These are phyloP conservation scores for Astrephomene gubernaculifera DNA, from an alignment of 139 green algal genomes.

Conservation along the genomic window DNA sequence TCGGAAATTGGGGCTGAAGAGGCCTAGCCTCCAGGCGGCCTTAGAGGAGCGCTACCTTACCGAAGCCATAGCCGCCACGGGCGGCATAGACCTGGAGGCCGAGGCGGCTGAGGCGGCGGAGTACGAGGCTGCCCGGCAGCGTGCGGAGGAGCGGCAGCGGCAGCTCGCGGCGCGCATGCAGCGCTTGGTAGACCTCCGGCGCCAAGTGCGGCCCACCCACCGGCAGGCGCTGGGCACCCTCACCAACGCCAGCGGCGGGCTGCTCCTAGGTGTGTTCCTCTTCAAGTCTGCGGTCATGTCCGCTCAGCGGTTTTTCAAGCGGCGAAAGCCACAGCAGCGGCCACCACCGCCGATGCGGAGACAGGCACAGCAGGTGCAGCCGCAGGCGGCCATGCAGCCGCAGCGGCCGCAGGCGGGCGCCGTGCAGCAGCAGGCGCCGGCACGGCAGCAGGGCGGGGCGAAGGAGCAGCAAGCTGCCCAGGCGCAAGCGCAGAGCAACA, in stretches of 20 bases:
- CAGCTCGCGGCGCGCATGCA: neutral
- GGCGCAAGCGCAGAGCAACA: neutral
- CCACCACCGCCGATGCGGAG: neutral
- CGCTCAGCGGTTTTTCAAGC: neutral
- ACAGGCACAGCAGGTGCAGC: neutral
- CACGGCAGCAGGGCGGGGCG: neutral
- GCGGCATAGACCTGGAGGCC: conserved; percentile 9
- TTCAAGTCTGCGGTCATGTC: conserved; percentile 8
- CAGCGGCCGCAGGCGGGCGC: neutral
- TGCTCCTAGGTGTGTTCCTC: conserved; percentile 16
- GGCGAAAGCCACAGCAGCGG: conserved; percentile 26
- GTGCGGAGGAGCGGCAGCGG: neutral
- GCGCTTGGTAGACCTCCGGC: neutral
- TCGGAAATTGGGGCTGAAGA: conserved; percentile 25
- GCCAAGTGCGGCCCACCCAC: neutral
- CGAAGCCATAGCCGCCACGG: neutral
- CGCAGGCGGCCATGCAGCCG: neutral
- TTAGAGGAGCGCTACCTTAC: conserved; percentile 4
- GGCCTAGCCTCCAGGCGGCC: neutral
- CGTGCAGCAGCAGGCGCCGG: neutral
- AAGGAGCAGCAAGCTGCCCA: neutral
- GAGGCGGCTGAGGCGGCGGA: neutral
- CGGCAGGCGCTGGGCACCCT: neutral
- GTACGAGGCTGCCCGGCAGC: too few species aligned
- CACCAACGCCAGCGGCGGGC: conserved; percentile 28